Evolutionary conservation across 2,329 filamentous ascomycete genomes (phyloP), one percentile per base, ranked within the genome.

Genomic region (Thelonectria olida): DNA sequence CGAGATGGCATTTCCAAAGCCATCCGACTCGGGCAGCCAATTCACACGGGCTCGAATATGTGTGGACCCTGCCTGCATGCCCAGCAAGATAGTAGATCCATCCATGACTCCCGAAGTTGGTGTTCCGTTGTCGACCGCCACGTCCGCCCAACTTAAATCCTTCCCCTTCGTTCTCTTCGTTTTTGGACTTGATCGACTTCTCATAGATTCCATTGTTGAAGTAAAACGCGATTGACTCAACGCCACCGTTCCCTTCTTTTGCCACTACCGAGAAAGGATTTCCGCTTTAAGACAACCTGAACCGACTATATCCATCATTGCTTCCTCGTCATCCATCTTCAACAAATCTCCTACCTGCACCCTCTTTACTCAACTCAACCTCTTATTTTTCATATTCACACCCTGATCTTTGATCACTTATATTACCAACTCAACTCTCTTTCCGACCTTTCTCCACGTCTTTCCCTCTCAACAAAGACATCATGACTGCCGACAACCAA

Each of bases 401-500:
- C 19, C 19, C 23, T 5, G 7, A 23, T 12, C 5, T 23, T 44
- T 12, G 4, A 44, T 44, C 22, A 23, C 41, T 44, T 4, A 7
- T 6, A 13, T 7, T 41, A 20, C 19, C 38, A 20, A 41, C 4
- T 19, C 38, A 41, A 19, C 39, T 45, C 25, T 47, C 39, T 47
- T 31, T 44, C 12, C 15, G 19, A 49, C 36, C 17, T 47, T 10
- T 44, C 28, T 31, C 41, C 22, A 22, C 22, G 36, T 25, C 22
- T 42, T 41, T 23, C 45, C n/a, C 5, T 38, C 15, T 53, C 53
- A 60, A 49, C 27, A 59, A 48, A 27, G 17, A 31, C 68, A 67
- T 62, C 67, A 74, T 75, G 73, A 75, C 70, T 68, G 68, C 65
- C 28, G 72, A 73, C 34, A 70, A 68, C 67, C 56, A 61, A 45